phyloP scores from a whole-genome alignment of 2,329 filamentous ascomycete genomes.

The Pestalotiopsis sp. region DNA sequence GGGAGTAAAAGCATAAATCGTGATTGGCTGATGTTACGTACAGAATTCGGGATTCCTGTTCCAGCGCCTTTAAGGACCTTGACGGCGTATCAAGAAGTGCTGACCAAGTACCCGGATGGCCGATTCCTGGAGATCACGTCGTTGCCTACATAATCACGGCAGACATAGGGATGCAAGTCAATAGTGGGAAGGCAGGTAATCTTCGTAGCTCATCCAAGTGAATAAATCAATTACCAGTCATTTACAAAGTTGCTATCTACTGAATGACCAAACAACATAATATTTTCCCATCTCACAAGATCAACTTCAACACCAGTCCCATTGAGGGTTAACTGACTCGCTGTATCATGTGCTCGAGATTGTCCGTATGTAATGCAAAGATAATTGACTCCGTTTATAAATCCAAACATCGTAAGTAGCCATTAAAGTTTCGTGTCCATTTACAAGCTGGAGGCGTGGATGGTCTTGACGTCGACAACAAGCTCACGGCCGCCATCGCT shows the following conservation, averaged over 20 bases:
- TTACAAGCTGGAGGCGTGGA: slow-evolving; percentile 77
- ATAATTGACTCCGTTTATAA: slow-evolving; percentile 28
- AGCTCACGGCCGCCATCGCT: slow-evolving; percentile 92
- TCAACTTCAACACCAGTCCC: slow-evolving; percentile 6
- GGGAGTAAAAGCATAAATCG: neutral
- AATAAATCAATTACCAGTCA: slow-evolving; percentile 15
- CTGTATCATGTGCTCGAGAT: slow-evolving; percentile 11
- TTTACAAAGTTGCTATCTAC: slow-evolving; percentile 17
- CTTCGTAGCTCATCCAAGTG: neutral
- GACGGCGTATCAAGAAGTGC: neutral
- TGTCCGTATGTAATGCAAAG: slow-evolving; percentile 22
- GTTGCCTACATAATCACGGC: neutral
- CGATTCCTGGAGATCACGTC: neutral
- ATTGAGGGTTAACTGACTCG: neutral
- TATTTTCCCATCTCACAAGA: slow-evolving; percentile 12
- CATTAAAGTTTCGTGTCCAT: slow-evolving; percentile 17
- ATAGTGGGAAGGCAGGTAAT: neutral
- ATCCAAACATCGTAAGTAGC: slow-evolving; percentile 27
- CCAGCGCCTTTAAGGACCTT: neutral
- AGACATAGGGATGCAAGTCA: neutral
- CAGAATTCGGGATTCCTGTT: neutral
- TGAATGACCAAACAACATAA: slow-evolving; percentile 2
- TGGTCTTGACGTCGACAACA: slow-evolving; percentile 98
- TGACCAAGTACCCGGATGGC: neutral
- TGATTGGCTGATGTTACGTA: neutral